phyloP scores from a whole-genome alignment of 2,329 filamentous ascomycete genomes.

The Claviceps sorghi region DNA sequence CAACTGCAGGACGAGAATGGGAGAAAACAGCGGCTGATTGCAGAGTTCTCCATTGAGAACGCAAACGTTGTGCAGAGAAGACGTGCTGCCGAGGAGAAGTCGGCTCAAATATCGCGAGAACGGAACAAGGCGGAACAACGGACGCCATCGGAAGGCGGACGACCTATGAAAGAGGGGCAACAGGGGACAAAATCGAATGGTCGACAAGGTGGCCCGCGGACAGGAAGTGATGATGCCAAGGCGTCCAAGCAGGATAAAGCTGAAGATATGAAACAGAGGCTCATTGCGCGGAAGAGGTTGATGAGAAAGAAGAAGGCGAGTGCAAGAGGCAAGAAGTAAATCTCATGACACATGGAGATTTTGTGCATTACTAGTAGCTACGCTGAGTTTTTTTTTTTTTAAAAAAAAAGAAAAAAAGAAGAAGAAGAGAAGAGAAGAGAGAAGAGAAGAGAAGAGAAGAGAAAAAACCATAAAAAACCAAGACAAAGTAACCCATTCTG shows the following conservation, averaged over 20 bases:
- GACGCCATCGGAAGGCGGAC: neutral
- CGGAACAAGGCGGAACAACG: conserved; percentile 17
- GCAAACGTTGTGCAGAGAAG: conserved; percentile 83
- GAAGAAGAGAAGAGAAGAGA: neutral
- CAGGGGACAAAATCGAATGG: neutral
- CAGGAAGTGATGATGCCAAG: conserved; percentile 12
- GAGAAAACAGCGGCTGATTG: conserved; percentile 78
- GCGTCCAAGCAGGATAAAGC: conserved; percentile 21
- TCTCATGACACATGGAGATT: neutral
- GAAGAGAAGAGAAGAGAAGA: neutral
- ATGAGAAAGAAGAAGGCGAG: conserved; percentile 54
- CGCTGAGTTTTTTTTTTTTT: neutral
- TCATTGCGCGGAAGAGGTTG: conserved; percentile 75
- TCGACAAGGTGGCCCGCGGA: conserved; percentile 10
- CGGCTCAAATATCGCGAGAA: conserved; percentile 17
- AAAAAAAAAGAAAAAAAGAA: neutral
- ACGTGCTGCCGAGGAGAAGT: conserved; percentile 21
- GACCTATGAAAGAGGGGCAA: neutral
- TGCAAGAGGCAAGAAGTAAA: conserved; percentile 13
- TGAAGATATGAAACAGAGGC: conserved; percentile 45
- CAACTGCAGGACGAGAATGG: conserved; percentile 46
- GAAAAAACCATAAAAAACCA: neutral
- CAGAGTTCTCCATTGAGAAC: conserved; percentile 97
- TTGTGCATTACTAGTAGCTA: neutral
- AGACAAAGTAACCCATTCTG: too few species aligned